A percentile compares a stretch with the other conserved stretches of the same genome.
Evolutionary conservation across 805 yeast species (phyloP).

Genomic region (Lipomyces anomalus): DNA sequence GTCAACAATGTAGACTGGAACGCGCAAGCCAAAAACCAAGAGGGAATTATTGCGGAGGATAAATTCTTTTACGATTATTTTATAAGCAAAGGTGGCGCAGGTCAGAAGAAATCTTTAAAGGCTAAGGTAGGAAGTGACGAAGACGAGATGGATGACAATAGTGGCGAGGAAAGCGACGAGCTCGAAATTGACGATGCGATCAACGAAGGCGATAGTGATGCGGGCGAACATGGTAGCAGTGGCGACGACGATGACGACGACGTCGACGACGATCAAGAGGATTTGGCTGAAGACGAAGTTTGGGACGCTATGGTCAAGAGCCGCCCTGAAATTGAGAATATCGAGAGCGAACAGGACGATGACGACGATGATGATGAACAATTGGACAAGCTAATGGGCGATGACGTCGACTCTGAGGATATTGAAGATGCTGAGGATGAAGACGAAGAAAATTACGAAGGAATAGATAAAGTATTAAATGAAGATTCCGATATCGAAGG

Average conservation of each 20-base stretch:
- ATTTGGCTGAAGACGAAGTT: slow-evolving; percentile 59
- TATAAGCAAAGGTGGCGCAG: slow-evolving; percentile 31
- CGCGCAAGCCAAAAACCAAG: slow-evolving; percentile 43
- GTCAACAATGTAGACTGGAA: slow-evolving; percentile 85
- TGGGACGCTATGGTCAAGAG: slow-evolving; percentile 77
- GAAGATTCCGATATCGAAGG: slow-evolving; percentile 25
- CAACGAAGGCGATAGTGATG: slow-evolving; percentile 24
- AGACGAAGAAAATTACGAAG: slow-evolving; percentile 33
- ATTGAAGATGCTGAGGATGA: slow-evolving; percentile 31
- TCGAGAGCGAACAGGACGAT: slow-evolving; percentile 44
- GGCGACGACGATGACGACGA: slow-evolving; percentile 30
- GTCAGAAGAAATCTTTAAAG: slow-evolving; percentile 23
- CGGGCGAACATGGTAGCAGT: slow-evolving; percentile 25
- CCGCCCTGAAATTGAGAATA: slow-evolving; percentile 49
- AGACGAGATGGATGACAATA: slow-evolving; percentile 31
- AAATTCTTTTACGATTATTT: slow-evolving; percentile 45
- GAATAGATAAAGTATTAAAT: slow-evolving; percentile 31
- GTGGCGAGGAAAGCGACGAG: slow-evolving; percentile 37
- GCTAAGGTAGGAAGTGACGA: slow-evolving; percentile 31
- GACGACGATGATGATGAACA: slow-evolving; percentile 31
- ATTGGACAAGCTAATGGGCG: slow-evolving; percentile 28
- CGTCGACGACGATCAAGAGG: slow-evolving; percentile 35
- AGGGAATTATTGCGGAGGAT: slow-evolving; percentile 78
- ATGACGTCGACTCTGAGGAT: slow-evolving; percentile 38
- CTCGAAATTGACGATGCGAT: too few species aligned